phyloP scores from a whole-genome alignment of 2,329 filamentous ascomycete species.

The Fusarium sp. region DNA sequence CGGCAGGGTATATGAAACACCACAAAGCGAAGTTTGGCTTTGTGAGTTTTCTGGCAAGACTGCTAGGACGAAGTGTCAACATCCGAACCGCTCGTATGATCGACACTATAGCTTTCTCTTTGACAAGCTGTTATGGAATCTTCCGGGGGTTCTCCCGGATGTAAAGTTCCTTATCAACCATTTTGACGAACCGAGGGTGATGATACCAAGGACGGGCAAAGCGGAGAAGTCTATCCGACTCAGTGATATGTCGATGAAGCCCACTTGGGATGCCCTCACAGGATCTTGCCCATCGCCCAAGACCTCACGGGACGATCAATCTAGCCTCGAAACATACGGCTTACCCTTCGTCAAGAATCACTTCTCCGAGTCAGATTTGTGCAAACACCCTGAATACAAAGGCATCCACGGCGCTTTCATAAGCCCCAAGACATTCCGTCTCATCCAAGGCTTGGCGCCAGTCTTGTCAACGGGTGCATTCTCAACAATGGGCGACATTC shows the following conservation, averaged over 20 bases:
- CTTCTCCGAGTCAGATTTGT: constrained; percentile 53
- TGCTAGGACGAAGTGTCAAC: constrained; percentile 50
- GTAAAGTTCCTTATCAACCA: constrained; percentile 60
- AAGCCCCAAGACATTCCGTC: constrained; percentile 57
- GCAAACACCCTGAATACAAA: constrained; percentile 58
- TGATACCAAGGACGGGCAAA: constrained; percentile 44
- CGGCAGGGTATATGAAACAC: constrained; percentile 36
- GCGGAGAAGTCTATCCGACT: constrained; percentile 26
- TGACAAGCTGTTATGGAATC: constrained; percentile 46
- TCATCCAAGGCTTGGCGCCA: constrained; percentile 58
- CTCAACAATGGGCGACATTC: constrained; percentile 64
- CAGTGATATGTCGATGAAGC: constrained; percentile 45
- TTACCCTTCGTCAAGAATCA: constrained; percentile 55
- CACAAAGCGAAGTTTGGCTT: constrained; percentile 53
- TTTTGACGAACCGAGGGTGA: constrained; percentile 61
- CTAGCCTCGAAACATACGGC: constrained; percentile 38
- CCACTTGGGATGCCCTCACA: constrained; percentile 52
- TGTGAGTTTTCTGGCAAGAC: constrained; percentile 49
- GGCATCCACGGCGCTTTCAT: constrained; percentile 60
- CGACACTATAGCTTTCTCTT: constrained; percentile 51
- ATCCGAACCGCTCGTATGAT: constrained; percentile 52
- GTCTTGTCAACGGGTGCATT: constrained; percentile 60
- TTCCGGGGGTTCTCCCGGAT: constrained; percentile 50
- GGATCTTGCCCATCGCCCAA: constrained; percentile 40
- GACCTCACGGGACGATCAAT: rapidly evolving